Percentiles rank a stretch among this genome's conserved stretches.
Conservation (phyloP, 129 eudicot genomes). For the Tagetes patula region DNA sequence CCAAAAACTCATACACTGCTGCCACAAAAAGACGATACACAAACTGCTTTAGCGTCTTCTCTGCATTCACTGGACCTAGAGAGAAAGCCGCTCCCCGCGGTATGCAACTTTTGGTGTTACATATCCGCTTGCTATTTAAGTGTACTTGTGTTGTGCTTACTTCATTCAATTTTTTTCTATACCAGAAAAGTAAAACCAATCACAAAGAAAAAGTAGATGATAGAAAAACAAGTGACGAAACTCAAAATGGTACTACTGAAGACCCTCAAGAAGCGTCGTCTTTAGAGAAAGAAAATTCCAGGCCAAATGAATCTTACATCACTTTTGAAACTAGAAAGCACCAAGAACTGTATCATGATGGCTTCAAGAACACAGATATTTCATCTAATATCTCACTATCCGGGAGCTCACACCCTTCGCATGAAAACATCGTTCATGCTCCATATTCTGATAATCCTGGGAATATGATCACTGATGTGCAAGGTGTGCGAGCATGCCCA, state of each 20-base stretch:
- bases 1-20: slow-evolving; percentile 40
- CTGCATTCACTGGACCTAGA: slow-evolving; percentile 49
- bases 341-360: slow-evolving; percentile 39
- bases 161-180: slow-evolving; percentile 19
- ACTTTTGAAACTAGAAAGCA: slow-evolving; percentile 45
- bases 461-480: slow-evolving; percentile 34
- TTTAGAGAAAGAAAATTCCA: slow-evolving; percentile 36
- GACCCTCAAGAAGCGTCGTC: slow-evolving; percentile 39
- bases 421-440: slow-evolving; percentile 33
- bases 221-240: slow-evolving; percentile 26
- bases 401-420: slow-evolving; percentile 20
- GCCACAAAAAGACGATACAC: slow-evolving; percentile 51
- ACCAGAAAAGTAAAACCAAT: slow-evolving; percentile 47
- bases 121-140: not conserved
- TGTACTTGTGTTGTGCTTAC: not conserved
- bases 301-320: slow-evolving; percentile 42
- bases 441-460: slow-evolving; percentile 36
- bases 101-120: slow-evolving; percentile 22
- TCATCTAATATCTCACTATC: slow-evolving; percentile 35
- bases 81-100: slow-evolving; percentile 65
- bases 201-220: slow-evolving; percentile 37
- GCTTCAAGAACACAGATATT: slow-evolving; percentile 28
- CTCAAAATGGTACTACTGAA: slow-evolving; percentile 35
- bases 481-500: slow-evolving; percentile 48
- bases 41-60: slow-evolving; percentile 41